Evolutionary conservation across 2,329 filamentous ascomycete genomes (phyloP).

Genomic region (Trichoderma asperellum): DNA sequence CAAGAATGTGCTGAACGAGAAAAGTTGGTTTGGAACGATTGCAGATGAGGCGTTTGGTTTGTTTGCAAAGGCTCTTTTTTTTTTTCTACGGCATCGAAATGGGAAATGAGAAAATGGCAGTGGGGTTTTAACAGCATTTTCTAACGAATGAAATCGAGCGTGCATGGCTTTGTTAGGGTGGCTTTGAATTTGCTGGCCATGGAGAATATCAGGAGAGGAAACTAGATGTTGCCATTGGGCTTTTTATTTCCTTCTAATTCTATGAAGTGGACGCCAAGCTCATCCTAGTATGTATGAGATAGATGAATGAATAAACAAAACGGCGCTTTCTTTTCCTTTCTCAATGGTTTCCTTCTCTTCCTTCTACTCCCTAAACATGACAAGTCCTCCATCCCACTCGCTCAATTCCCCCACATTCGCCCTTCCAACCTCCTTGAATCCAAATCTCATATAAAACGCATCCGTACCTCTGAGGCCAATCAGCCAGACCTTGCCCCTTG

Average conservation of each 20-base stretch:
- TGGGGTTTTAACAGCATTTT: background rate
- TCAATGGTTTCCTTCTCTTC: background rate
- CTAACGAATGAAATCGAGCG: background rate
- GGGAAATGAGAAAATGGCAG: background rate
- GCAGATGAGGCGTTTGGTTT: background rate
- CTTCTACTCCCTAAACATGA: slow-evolving; percentile 44
- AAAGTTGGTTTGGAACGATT: background rate
- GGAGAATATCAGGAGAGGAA: background rate
- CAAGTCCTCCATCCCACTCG: slow-evolving; percentile 43
- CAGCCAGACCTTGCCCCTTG: slow-evolving; percentile 39
- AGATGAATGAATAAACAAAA: background rate
- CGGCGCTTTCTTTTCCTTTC: background rate
- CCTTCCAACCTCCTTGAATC: slow-evolving; percentile 43
- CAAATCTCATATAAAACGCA: slow-evolving; percentile 40
- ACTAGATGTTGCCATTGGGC: background rate
- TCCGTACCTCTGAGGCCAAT: slow-evolving; percentile 41
- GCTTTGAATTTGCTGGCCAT: background rate
- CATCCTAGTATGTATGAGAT: background rate
- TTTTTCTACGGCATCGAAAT: background rate
- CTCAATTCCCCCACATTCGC: slow-evolving; percentile 43
- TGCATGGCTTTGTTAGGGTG: background rate
- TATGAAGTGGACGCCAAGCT: background rate
- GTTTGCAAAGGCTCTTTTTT: background rate
- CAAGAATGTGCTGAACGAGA: background rate
- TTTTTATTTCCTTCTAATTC: background rate